Percentiles rank a stretch among this genome's conserved stretches.
Evolutionary conservation across 768 basidiomycete genomes (phyloP).

Genomic region (Suillus decipiens): DNA sequence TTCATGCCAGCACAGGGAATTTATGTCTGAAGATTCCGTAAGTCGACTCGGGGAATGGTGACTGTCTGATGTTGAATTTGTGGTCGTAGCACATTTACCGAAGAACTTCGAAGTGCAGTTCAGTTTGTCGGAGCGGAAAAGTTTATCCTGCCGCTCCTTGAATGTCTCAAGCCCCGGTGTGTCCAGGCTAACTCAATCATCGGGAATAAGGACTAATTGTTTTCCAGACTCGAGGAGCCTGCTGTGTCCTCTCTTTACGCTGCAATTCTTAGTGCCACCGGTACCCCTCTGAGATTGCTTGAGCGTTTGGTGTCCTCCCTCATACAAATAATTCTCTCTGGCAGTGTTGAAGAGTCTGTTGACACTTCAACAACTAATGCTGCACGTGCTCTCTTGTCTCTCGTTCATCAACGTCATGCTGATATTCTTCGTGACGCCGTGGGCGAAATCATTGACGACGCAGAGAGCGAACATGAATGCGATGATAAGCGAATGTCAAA

Average conservation of each 20-base stretch:
- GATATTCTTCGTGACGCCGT: conserved; percentile 45
- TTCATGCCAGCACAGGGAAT: conserved; percentile 43
- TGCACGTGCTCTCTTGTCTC: conserved; percentile 46
- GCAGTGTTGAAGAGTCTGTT: conserved; percentile 6
- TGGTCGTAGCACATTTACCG: conserved; percentile 43
- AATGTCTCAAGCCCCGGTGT: conserved; percentile 40
- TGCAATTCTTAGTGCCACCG: conserved; percentile 30
- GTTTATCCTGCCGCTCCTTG: conserved; percentile 55
- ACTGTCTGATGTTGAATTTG: neutral
- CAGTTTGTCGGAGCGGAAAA: conserved; percentile 56
- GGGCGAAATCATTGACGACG: conserved; percentile 37
- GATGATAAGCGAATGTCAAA: conserved; percentile 20
- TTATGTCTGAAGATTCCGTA: conserved; percentile 51
- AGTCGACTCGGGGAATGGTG: conserved; percentile 22
- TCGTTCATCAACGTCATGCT: conserved; percentile 68
- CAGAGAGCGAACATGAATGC: conserved; percentile 12
- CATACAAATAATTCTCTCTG: conserved; percentile 21
- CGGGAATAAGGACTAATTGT: neutral
- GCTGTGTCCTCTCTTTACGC: conserved; percentile 30
- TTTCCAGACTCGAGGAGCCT: conserved; percentile 34
- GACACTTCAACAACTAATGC: conserved; percentile 3
- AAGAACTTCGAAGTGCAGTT: conserved; percentile 46
- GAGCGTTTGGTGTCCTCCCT: conserved; percentile 26
- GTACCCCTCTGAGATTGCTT: conserved; percentile 23
- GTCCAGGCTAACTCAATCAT: conserved; percentile 22